Evolutionary conservation across 73 alveolate species (phyloP), one percentile per base, ranked within the genome.

Genomic region (Durusdinium trenchii): DNA sequence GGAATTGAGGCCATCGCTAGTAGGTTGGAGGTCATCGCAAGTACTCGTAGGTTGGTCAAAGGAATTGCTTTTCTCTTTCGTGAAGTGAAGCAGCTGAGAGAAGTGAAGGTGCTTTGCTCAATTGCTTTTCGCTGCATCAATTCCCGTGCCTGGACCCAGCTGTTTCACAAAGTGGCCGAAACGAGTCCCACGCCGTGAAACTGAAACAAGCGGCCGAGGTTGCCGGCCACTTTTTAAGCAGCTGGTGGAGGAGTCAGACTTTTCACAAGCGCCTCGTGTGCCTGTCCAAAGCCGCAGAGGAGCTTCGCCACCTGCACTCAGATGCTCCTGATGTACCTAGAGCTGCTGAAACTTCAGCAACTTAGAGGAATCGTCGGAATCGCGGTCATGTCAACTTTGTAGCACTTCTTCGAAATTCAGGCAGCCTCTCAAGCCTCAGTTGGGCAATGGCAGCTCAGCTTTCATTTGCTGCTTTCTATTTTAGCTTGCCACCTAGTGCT

Each of bases 171-270:
- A 81, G 20, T n/a, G 85, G 85, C 38, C n/a, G 85, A 4, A 9
- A 52, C 6, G 9, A n/a, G 16, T n/a, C 1, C 90, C 69, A n/a
- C 94, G 18, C 32, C 30, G 86, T 75, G 42, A 47, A 30, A 26
- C 32, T 57, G 35, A 36, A 40, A 12, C 40, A 30, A 2, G 14
- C 16, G 7, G 67, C 89, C 32, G 10, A 87, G 95, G 95, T 87
- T 10, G 48, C 16, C 95, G 95, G 85, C 95, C 95, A 30, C 43
- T 61, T 48, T 87, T 87, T 64, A 87, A 87, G 95, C 95, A 87
- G 84, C 85, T 87, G 45, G 95, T 87, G 85, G 95, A 87, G 83
- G 95, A 60, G 50, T 64, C 28, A 57, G 23, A 57, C n/a, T n/a
- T n/a, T n/a, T n/a, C n/a, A n/a, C n/a, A n/a, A n/a, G n/a, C n/a